A percentile compares a stretch with the other conserved stretches of the same genome.
Evolutionary conservation across 129 eudicot genomes (phyloP).

Genomic region (Flaveria linearis): DNA sequence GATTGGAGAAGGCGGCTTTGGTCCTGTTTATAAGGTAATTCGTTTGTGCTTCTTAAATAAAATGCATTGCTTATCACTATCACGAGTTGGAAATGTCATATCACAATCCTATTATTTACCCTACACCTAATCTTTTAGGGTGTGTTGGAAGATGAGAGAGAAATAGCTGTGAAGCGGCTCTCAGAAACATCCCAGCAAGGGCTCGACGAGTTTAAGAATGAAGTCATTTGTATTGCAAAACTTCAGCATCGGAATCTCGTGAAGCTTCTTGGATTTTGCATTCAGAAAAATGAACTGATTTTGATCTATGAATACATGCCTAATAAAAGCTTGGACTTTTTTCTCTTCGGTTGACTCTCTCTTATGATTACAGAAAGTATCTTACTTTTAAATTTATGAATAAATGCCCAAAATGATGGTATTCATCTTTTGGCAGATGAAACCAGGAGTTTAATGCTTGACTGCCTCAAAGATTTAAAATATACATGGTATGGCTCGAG

Average conservation of each 20-base stretch:
- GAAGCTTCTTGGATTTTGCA: neutral
- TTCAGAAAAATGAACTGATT: neutral
- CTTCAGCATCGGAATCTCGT: conserved; percentile 8
- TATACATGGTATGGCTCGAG: conserved; percentile 5
- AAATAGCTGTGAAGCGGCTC: neutral
- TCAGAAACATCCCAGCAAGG: neutral
- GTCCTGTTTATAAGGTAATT: neutral
- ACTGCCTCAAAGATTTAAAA: neutral
- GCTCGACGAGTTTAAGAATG: neutral
- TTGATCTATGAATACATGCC: neutral
- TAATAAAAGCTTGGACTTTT: neutral
- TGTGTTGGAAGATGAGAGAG: neutral
- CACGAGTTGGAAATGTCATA: neutral
- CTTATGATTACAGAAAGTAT: neutral
- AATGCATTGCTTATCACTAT: neutral
- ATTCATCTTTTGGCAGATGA: neutral
- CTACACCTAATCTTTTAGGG: neutral
- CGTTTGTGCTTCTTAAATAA: neutral
- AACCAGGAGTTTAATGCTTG: neutral
- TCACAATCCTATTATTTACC: neutral
- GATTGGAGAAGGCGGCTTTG: neutral
- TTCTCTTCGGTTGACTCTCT: neutral
- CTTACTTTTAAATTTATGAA: neutral
- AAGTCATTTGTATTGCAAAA: conserved; percentile 2
- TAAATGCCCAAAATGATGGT: neutral